Percentiles rank a stretch among this genome's conserved stretches.
Evolutionary conservation across 225 moss, liverwort and hornwort species (phyloP).

Genomic region (Neckera pumila): DNA sequence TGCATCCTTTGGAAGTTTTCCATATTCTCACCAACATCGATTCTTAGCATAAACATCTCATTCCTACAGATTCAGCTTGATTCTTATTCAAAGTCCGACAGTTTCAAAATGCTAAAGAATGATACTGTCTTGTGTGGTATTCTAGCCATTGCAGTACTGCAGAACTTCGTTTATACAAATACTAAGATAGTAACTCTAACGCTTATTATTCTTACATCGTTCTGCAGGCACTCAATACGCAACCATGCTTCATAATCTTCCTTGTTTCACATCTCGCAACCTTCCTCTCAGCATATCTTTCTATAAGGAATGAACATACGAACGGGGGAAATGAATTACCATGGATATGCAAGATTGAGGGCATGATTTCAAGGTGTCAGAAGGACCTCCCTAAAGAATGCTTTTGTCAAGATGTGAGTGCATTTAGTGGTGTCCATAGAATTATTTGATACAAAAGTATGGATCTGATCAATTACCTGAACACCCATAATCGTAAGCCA

Average conservation of each 20-base stretch:
- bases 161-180: neutral
- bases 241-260: neutral
- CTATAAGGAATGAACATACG: neutral
- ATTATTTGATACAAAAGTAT: neutral
- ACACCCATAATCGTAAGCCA: slow-evolving; percentile 31
- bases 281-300: neutral
- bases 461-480: slow-evolving; percentile 5
- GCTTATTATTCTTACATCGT: neutral
- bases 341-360: neutral
- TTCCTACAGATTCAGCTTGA: neutral
- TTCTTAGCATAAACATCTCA: neutral
- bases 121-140: neutral
- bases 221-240: neutral
- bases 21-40: neutral
- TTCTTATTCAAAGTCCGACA: neutral
- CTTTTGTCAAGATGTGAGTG: neutral
- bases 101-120: neutral
- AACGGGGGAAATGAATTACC: neutral
- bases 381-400: neutral
- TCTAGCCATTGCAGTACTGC: neutral
- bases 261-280: neutral
- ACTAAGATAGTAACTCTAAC: neutral
- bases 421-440: neutral
- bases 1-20: neutral
- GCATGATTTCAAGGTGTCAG: neutral